Conservation (phyloP, 202 grass and related monocot species). For the Carex arenaria region DNA sequence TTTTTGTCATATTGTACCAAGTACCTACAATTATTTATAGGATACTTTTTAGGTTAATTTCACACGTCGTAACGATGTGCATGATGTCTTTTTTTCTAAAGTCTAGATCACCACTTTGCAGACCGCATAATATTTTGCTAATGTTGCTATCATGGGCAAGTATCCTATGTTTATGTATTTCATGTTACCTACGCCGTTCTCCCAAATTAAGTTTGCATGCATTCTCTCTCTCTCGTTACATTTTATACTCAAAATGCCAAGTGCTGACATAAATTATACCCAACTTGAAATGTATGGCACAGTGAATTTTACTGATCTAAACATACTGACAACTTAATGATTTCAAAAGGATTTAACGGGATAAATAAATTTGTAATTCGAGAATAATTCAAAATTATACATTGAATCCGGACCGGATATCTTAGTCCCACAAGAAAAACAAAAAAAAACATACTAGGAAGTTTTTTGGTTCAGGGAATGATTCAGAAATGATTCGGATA, state of each 20-base stretch:
- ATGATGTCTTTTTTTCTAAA: background rate
- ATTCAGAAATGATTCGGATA: too few species aligned
- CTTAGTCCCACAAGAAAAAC: too few species aligned
- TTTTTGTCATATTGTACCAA: background rate
- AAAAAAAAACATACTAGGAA: too few species aligned
- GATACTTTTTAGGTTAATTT: background rate
- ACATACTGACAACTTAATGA: too few species aligned
- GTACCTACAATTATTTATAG: background rate
- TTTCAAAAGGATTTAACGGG: accelerated
- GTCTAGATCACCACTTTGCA: background rate
- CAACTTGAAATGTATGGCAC: background rate
- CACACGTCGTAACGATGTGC: background rate
- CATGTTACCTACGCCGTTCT: background rate
- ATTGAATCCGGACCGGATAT: too few species aligned
- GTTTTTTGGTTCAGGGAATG: too few species aligned
- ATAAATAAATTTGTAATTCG: too few species aligned
- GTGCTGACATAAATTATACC: background rate
- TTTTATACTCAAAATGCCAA: background rate
- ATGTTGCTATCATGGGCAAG: slow-evolving; percentile 4
- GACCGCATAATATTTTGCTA: background rate
- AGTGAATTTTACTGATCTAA: background rate
- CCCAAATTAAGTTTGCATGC: background rate
- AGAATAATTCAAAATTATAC: too few species aligned
- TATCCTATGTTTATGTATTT: slow-evolving; percentile 9
- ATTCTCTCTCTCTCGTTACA: background rate